Percentiles rank a stretch among this genome's conserved stretches.
Evolutionary conservation across 306 rosid species (phyloP).

Genomic region (Acacia crassicarpa): DNA sequence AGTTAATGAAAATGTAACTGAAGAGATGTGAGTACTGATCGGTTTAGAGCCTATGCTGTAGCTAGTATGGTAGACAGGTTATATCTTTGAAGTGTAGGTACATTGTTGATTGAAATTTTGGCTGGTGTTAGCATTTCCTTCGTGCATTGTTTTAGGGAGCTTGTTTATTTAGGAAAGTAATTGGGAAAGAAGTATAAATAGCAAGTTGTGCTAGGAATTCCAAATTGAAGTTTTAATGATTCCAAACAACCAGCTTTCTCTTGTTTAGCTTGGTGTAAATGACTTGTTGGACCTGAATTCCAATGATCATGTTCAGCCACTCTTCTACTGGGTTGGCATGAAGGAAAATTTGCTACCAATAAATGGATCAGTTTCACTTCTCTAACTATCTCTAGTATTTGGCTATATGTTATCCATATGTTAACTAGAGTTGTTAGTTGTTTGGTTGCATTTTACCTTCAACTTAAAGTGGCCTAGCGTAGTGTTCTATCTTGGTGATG

Average conservation of each 20-base stretch:
- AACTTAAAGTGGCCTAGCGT: background rate
- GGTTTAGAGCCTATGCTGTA: background rate
- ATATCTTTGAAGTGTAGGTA: background rate
- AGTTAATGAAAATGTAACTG: background rate
- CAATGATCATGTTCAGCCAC: background rate
- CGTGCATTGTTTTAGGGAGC: background rate
- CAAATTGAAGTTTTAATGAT: background rate
- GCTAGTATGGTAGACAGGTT: background rate
- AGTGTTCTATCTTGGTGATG: background rate
- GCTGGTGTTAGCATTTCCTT: background rate
- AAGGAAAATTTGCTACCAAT: background rate
- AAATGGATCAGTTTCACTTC: background rate
- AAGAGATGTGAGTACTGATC: background rate
- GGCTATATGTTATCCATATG: background rate
- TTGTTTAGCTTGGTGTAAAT: background rate
- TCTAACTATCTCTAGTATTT: background rate
- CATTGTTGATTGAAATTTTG: background rate
- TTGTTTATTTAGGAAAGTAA: background rate
- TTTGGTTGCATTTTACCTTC: background rate
- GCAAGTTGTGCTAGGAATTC: background rate
- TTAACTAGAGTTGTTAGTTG: background rate
- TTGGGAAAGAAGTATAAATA: background rate
- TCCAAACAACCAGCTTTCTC: background rate
- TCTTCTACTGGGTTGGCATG: background rate
- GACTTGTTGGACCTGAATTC: background rate